Base-by-base conservation (phyloP, 306 rosid genomes). In the Pyrus communis region DNA sequence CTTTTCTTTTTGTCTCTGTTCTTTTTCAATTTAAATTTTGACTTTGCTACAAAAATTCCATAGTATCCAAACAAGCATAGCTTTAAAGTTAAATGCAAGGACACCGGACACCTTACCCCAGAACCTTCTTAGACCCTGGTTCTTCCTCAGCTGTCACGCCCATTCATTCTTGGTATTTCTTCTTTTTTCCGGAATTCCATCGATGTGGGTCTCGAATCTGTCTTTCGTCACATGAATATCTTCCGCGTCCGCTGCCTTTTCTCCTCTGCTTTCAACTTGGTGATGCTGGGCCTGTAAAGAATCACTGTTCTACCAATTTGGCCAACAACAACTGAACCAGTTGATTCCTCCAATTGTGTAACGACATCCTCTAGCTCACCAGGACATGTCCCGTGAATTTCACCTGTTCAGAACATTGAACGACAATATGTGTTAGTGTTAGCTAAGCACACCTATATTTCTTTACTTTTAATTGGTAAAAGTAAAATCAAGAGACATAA, bases 261-360 rank as follows among this genome's bases (percentile, higher is more conserved):
- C 86, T 92, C 95, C 87, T 90, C 97, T 10, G 88, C 96, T 84
- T 94, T 89, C 91, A 89, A 54, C 87, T 90, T 92, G 74, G 93
- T 65, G 72, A 89, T 83, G 83, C 98, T 94, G 38, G 98, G 98
- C 83, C 89, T 77, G 79, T 89, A 94, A 69, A 94, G 74, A 58
- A 90, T 89, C 67, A 90, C 76, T 22, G 97, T 92, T 81, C 97
- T 84, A 68, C 98, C 98, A 73, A 91, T 88, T 75, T 82, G 83
- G 65, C 89, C 82, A 25, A 92, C 91, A 51, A 90, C 86, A 81
- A 92, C 97, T 1, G 96, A 92, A 70, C 93, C 88, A 23, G 96
- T 90, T 78, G 82, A 71, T 78, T 86, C 85, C 84, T 88, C 93
- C 80, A 90, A 70, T 76, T 84, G 91, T 87, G 80, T 86, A 67